phyloP scores from a whole-genome alignment of 1,284 basidiomycete species.

The Puccinia hordei region DNA sequence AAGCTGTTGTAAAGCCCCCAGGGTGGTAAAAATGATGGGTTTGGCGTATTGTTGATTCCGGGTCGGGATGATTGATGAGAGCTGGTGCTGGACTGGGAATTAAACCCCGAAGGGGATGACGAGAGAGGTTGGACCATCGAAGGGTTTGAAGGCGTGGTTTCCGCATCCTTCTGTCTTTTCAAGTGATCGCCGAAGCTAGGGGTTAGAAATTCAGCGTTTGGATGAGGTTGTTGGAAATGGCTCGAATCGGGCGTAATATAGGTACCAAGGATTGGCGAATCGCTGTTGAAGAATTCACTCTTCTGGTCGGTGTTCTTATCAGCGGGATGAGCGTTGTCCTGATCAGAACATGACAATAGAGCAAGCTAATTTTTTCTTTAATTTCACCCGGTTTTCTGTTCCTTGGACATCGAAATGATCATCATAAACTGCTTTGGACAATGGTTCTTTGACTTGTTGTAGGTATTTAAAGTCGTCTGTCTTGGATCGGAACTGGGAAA shows the following conservation, averaged over 20 bases:
- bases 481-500: slow-evolving; percentile 15
- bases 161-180: slow-evolving; percentile 20
- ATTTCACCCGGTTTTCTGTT: slow-evolving; percentile 19
- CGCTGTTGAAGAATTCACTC: not conserved
- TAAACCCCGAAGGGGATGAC: slow-evolving; percentile 5
- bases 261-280: not conserved
- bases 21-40: not conserved
- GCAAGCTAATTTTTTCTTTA: slow-evolving; percentile 23
- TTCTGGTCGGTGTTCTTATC: slow-evolving; percentile 8
- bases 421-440: slow-evolving; percentile 26
- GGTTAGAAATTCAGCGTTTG: slow-evolving; percentile 33
- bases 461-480: slow-evolving; percentile 11
- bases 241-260: slow-evolving; percentile 45
- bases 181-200: slow-evolving; percentile 29
- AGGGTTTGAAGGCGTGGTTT: slow-evolving; percentile 33
- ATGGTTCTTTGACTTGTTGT: slow-evolving; percentile 12
- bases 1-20: slow-evolving; percentile 32
- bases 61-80: slow-evolving; percentile 13
- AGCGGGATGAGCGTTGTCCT: not conserved
- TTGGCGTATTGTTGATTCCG: not conserved
- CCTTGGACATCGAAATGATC: slow-evolving; percentile 37
- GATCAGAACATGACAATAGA: slow-evolving; percentile 4
- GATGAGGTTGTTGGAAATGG: slow-evolving; percentile 29
- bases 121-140: not conserved
- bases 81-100: not conserved